Evolutionary conservation across 225 moss, liverwort and hornwort genomes (phyloP).

Genomic region (Antitrichia curtipendula): DNA sequence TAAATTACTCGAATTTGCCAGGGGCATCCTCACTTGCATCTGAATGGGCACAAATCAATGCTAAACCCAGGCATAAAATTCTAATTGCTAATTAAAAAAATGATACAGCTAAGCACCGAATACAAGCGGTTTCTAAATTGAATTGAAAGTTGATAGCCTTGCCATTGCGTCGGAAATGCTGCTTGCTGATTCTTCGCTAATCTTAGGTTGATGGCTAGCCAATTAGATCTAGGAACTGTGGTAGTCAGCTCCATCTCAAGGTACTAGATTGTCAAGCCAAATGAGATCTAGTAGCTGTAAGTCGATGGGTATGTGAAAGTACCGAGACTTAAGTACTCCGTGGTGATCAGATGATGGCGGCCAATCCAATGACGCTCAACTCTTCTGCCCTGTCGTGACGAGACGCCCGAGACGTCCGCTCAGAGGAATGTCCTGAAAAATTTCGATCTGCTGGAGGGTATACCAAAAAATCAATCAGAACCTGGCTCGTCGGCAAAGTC

Average conservation of each 20-base stretch:
- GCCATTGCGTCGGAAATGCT: neutral
- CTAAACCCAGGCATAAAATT: neutral
- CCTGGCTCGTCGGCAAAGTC: neutral
- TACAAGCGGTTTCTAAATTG: neutral
- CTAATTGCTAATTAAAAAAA: neutral
- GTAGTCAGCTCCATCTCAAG: neutral
- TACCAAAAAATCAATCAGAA: neutral
- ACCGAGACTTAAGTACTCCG: neutral
- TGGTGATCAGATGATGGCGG: constrained; percentile 27
- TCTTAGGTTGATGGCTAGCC: neutral
- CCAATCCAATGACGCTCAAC: constrained; percentile 34
- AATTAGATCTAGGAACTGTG: neutral
- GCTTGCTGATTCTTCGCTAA: neutral
- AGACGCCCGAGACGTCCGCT: neutral
- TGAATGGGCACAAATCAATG: neutral
- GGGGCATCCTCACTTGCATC: neutral
- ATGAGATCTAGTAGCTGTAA: neutral
- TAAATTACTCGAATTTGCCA: neutral
- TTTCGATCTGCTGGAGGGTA: constrained; percentile 24
- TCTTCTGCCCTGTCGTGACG: constrained; percentile 23
- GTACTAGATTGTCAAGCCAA: neutral
- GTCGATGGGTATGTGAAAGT: neutral
- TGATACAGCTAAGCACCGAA: neutral
- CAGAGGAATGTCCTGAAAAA: constrained; percentile 9
- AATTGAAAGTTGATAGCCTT: neutral